Evolutionary conservation across 2,329 filamentous ascomycete species (phyloP).

Genomic region (Pestalotiopsis sp.): DNA sequence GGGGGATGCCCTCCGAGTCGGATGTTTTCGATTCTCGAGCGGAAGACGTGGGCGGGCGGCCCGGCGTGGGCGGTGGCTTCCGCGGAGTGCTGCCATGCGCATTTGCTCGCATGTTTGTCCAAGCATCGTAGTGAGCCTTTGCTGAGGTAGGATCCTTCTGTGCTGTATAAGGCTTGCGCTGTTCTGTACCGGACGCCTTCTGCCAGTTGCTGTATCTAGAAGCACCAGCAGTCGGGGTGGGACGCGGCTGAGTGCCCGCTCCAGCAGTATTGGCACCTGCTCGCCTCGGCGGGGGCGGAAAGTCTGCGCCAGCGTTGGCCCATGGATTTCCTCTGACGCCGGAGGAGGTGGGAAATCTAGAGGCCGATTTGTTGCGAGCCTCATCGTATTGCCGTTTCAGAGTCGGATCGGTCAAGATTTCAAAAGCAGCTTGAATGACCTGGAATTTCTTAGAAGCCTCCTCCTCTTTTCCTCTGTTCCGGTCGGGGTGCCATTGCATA

Average conservation of each 20-base stretch:
- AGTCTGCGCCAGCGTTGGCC: constrained; percentile 51
- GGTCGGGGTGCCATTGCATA: constrained; percentile 85
- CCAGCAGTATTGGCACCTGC: constrained; percentile 28
- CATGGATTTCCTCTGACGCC: constrained; percentile 63
- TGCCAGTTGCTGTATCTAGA: constrained; percentile 42
- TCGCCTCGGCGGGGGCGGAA: constrained; percentile 52
- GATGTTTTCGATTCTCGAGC: constrained; percentile 28
- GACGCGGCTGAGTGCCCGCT: constrained; percentile 17
- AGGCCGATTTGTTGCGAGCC: constrained; percentile 38
- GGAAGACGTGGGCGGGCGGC: constrained; percentile 31
- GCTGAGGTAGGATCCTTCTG: constrained; percentile 30
- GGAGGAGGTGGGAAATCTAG: constrained; percentile 51
- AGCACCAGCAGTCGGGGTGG: constrained; percentile 39
- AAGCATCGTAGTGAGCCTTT: constrained; percentile 35
- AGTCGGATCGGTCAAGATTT: constrained; percentile 63
- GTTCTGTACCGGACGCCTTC: constrained; percentile 20
- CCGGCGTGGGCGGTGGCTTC: constrained; percentile 27
- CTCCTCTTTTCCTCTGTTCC: constrained; percentile 80
- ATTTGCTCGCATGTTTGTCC: constrained; percentile 36
- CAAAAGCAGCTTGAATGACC: constrained; percentile 83
- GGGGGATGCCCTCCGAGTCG: constrained; percentile 38
- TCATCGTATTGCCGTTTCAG: constrained; percentile 58
- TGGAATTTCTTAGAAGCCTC: constrained; percentile 85
- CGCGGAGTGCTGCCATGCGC: constrained; percentile 13
- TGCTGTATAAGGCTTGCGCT: constrained; percentile 18